phyloP scores from a whole-genome alignment of 345 rosid genomes.

The Lepidium aucheri region DNA sequence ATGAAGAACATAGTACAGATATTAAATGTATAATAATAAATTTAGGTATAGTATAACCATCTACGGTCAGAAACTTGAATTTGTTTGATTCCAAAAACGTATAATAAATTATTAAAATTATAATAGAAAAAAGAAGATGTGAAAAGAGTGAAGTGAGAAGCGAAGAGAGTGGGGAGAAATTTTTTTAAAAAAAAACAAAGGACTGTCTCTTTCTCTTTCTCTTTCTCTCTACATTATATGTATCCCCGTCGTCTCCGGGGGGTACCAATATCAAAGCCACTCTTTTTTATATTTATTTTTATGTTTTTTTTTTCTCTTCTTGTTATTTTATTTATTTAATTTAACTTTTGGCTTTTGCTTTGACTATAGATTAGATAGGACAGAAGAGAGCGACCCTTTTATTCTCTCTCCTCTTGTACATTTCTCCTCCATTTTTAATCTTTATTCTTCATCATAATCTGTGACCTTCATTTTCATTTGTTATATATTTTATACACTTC shows the following conservation, averaged over 20 bases:
- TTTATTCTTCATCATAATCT: constrained; percentile 8
- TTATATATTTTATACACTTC: too few species aligned
- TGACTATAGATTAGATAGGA: constrained; percentile 44
- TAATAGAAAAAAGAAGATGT: not conserved
- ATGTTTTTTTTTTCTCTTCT: not conserved
- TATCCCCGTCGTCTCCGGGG: constrained; percentile 42
- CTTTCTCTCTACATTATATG: constrained; percentile 23
- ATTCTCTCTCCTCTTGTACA: constrained; percentile 27
- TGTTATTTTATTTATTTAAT: not conserved
- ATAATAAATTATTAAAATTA: not conserved
- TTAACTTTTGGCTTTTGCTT: constrained; percentile 27
- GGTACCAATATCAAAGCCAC: constrained; percentile 39
- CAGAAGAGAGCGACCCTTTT: constrained; percentile 27
- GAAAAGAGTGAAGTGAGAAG: constrained; percentile 15
- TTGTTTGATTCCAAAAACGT: constrained; percentile 17
- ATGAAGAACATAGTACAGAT: constrained; percentile 6
- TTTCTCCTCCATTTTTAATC: constrained; percentile 4
- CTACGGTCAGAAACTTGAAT: constrained; percentile 27
- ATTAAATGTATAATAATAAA: constrained; percentile 9
- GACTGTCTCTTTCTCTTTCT: constrained; percentile 34
- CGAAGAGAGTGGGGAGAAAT: constrained; percentile 21
- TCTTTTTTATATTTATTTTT: not conserved
- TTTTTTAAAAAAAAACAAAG: not conserved
- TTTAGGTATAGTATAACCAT: constrained; percentile 18
- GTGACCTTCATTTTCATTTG: not conserved